Percentiles rank a stretch among this genome's conserved stretches.
Conservation (phyloP, 2,329 filamentous ascomycete species). For the Leptographium radiaticola region DNA sequence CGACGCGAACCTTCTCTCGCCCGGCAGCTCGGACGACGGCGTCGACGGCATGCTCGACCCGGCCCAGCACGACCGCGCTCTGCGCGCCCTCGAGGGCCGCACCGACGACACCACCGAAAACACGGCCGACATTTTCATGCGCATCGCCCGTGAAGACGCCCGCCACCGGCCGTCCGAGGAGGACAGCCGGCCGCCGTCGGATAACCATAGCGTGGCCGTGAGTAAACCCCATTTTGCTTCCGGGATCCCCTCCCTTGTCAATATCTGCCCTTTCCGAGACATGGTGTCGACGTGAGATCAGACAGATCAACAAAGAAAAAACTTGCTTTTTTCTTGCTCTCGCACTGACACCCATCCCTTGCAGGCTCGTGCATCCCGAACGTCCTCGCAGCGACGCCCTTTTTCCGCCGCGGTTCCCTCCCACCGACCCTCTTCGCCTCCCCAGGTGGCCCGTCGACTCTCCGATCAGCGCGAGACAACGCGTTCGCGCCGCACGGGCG, state of each 20-base stretch:
- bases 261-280: background rate
- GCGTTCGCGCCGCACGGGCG: conserved; percentile 22
- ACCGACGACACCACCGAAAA: conserved; percentile 28
- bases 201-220: conserved; percentile 31
- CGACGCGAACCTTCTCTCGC: conserved; percentile 35
- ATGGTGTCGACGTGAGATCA: background rate
- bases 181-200: conserved; percentile 14
- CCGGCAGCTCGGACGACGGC: conserved; percentile 26
- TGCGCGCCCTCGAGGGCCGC: conserved; percentile 37
- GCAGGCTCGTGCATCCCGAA: conserved; percentile 35
- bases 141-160: conserved; percentile 42
- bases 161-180: conserved; percentile 24
- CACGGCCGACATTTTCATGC: conserved; percentile 45
- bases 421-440: conserved; percentile 35
- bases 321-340: background rate
- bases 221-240: conserved; percentile 19
- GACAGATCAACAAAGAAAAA: background rate
- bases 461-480: conserved; percentile 43
- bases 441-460: conserved; percentile 36
- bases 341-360: background rate
- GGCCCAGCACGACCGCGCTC: conserved; percentile 33
- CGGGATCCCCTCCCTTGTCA: background rate
- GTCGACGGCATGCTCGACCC: conserved; percentile 20
- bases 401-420: conserved; percentile 37
- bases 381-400: conserved; percentile 35